These are phyloP conservation scores for Cetradonia linearis DNA, from an alignment of 495 filamentous ascomycete species.

Conservation along the genomic window DNA sequence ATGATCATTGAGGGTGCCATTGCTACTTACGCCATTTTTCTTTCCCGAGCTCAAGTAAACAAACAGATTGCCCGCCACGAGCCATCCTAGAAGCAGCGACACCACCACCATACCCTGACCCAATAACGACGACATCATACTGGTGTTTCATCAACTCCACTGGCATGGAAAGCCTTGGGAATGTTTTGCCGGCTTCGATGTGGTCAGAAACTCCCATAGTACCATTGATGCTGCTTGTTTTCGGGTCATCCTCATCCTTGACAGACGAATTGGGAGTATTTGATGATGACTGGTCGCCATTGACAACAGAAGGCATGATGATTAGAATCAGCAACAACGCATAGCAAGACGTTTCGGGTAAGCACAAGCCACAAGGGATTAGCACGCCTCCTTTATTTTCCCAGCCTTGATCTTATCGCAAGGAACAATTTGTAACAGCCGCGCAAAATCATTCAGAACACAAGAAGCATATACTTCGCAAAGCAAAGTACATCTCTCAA, in stretches of 20 bases:
- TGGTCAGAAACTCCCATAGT: background rate
- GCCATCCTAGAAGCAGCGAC: conserved; percentile 7
- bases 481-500: background rate
- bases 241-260: background rate
- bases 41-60: conserved; percentile 1
- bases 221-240: background rate
- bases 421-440: background rate
- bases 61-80: conserved; percentile 1
- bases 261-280: background rate
- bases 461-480: background rate
- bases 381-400: background rate
- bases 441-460: background rate
- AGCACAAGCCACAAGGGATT: background rate
- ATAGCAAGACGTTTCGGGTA: background rate
- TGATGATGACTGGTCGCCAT: background rate
- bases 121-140: background rate
- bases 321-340: background rate
- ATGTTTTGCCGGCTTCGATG: background rate
- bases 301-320: background rate
- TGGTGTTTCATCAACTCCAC: conserved; percentile 3
- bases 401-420: background rate
- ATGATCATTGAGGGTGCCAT: background rate
- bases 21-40: background rate
- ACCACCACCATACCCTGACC: background rate
- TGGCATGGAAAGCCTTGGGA: background rate